Percentiles rank a stretch among this genome's conserved stretches.
These are phyloP conservation scores for Dendrobium catenatum DNA, from an alignment of 106 monocot genomes.

Conservation along the genomic window DNA sequence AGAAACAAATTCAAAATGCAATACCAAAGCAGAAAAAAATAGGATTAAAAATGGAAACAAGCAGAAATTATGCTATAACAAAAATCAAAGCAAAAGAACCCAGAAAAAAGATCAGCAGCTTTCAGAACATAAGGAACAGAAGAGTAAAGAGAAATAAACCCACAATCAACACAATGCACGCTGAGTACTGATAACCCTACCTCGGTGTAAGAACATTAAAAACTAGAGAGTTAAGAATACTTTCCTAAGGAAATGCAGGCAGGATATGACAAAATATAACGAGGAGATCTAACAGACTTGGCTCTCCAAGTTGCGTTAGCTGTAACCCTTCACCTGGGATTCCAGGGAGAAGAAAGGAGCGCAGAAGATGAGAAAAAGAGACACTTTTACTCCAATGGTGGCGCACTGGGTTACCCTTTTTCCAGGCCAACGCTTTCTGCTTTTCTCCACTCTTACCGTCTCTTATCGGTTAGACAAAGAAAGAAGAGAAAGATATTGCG, in stretches of 20 bases:
- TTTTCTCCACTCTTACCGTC: neutral
- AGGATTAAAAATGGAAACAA: neutral
- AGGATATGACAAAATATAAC: neutral
- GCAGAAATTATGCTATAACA: neutral
- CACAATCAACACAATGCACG: neutral
- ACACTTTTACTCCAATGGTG: neutral
- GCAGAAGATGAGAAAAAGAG: neutral
- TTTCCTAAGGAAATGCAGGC: neutral
- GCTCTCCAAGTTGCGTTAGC: neutral
- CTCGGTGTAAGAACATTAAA: neutral
- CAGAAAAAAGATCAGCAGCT: neutral
- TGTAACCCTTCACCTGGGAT: neutral
- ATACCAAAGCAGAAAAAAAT: neutral
- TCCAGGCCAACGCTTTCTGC: neutral
- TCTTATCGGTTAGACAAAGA: neutral
- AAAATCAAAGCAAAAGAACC: neutral
- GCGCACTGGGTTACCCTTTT: neutral
- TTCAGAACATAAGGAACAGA: neutral
- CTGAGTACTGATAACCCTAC: neutral
- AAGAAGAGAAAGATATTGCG: too few relatives aligned
- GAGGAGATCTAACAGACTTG: neutral
- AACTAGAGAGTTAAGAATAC: neutral
- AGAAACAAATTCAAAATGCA: slow-evolving; percentile 10
- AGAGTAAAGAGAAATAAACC: neutral
- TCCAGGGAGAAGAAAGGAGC: neutral